These are phyloP conservation scores for Pseudozyma pruni DNA, from an alignment of 1,284 basidiomycete species.

Conservation along the genomic window DNA sequence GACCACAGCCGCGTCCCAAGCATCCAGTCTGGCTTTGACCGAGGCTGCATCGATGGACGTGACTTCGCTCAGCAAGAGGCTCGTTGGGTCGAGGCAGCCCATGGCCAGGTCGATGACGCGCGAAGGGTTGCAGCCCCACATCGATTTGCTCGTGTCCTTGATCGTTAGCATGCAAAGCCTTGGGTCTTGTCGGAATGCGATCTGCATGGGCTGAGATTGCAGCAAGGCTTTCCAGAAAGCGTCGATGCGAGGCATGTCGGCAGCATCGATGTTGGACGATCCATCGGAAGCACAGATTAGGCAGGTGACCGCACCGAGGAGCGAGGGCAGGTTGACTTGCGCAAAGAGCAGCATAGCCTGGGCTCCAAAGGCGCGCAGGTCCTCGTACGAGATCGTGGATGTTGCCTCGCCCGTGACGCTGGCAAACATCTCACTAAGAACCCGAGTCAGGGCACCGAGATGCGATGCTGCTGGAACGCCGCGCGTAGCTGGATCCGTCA, in stretches of 20 bases:
- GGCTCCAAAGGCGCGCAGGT: constrained; percentile 29
- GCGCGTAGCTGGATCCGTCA: constrained; percentile 40
- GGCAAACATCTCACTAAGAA: constrained; percentile 28
- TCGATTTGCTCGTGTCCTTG: constrained; percentile 35
- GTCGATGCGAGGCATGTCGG: constrained; percentile 23
- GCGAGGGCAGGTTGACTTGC: constrained; percentile 22
- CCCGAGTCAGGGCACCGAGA: constrained; percentile 8
- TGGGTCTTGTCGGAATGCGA: constrained; percentile 36
- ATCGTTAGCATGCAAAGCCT: constrained; percentile 21
- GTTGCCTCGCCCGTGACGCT: constrained; percentile 16
- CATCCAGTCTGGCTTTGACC: constrained; percentile 30
- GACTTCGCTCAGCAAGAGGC: constrained; percentile 34
- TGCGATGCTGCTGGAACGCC: constrained; percentile 12
- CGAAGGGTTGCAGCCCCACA: constrained; percentile 40
- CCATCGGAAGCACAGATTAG: constrained; percentile 32
- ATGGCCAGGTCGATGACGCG: constrained; percentile 29
- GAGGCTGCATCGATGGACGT: constrained; percentile 19
- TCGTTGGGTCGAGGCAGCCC: constrained; percentile 28
- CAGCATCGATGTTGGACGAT: constrained; percentile 5
- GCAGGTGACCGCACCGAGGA: constrained; percentile 17
- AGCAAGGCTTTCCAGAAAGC: constrained; percentile 29
- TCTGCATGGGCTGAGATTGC: constrained; percentile 32
- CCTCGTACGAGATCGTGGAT: constrained; percentile 11
- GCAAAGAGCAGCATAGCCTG: constrained; percentile 38
- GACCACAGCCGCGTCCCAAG: constrained; percentile 37